These are phyloP conservation scores for Pseudoperonospora humuli DNA, from an alignment of 352 stramenopile genomes.

Conservation along the genomic window DNA sequence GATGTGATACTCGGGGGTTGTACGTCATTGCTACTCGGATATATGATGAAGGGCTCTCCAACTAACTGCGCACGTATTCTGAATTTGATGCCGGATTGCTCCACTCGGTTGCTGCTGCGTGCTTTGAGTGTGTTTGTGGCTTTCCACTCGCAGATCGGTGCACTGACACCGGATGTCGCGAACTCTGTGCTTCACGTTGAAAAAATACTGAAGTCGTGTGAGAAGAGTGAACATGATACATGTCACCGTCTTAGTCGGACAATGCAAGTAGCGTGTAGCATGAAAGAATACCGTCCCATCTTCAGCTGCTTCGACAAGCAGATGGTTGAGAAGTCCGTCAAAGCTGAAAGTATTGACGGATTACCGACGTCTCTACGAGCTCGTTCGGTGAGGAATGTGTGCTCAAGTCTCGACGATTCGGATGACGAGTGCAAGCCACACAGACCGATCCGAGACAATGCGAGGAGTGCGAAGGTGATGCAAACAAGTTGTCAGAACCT, in stretches of 20 bases:
- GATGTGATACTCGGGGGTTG: slow-evolving; percentile 71
- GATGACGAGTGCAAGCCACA: slow-evolving; percentile 19
- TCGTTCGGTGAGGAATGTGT: slow-evolving; percentile 31
- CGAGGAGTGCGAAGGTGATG: background rate
- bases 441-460: background rate
- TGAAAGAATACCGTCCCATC: too few species aligned
- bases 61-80: slow-evolving; percentile 34
- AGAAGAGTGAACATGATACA: background rate
- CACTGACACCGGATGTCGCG: slow-evolving; percentile 54
- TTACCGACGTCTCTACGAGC: slow-evolving; percentile 19
- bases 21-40: slow-evolving; percentile 57
- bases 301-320: background rate
- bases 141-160: slow-evolving; percentile 70
- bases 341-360: slow-evolving; percentile 1
- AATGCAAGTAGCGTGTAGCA: too few species aligned
- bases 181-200: slow-evolving; percentile 64
- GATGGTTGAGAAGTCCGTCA: background rate
- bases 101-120: slow-evolving; percentile 41
- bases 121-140: slow-evolving; percentile 56
- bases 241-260: too few species aligned
- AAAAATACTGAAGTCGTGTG: slow-evolving; percentile 40
- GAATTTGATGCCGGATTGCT: slow-evolving; percentile 31
- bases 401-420: slow-evolving; percentile 41
- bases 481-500: background rate
- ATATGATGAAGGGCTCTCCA: slow-evolving; percentile 50